Evolutionary conservation across 306 rosid species (phyloP).

Genomic region (Castanea crenata): DNA sequence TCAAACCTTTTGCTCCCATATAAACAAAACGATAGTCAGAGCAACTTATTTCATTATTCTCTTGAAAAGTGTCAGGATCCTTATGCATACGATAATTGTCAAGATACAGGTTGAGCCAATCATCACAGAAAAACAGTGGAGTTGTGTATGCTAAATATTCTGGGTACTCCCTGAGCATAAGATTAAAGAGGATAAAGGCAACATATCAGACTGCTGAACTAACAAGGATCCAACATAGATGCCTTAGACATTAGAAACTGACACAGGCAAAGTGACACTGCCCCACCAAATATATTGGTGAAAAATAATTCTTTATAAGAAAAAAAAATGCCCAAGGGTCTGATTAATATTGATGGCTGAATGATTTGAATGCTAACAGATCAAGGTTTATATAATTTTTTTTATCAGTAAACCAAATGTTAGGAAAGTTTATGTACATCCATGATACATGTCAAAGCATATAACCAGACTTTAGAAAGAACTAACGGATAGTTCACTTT

Average conservation of each 20-base stretch:
- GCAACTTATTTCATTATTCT: constrained; percentile 67
- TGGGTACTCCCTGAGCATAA: constrained; percentile 78
- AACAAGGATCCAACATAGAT: constrained; percentile 19
- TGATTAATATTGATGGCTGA: not conserved
- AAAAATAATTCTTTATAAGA: not conserved
- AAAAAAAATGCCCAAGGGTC: not conserved
- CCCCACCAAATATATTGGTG: not conserved
- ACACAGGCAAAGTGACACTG: not conserved
- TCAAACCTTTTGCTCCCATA: constrained; percentile 85
- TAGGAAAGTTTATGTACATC: not conserved
- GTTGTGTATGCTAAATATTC: constrained; percentile 74
- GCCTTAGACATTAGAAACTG: not conserved
- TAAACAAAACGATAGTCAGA: constrained; percentile 95
- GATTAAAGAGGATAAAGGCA: constrained; percentile 25
- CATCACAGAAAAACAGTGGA: constrained; percentile 77
- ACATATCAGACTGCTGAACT: constrained; percentile 14
- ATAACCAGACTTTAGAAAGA: not conserved
- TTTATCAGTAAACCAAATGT: no score
- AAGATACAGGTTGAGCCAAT: constrained; percentile 91
- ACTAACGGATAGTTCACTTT: not conserved
- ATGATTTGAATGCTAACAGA: not conserved
- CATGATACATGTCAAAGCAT: not conserved
- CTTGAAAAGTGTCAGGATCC: constrained; percentile 51
- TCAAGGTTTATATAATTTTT: not conserved
- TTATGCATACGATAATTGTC: constrained; percentile 70